Conservation (phyloP, 306 rosid species). For the Rosa chinensis region DNA sequence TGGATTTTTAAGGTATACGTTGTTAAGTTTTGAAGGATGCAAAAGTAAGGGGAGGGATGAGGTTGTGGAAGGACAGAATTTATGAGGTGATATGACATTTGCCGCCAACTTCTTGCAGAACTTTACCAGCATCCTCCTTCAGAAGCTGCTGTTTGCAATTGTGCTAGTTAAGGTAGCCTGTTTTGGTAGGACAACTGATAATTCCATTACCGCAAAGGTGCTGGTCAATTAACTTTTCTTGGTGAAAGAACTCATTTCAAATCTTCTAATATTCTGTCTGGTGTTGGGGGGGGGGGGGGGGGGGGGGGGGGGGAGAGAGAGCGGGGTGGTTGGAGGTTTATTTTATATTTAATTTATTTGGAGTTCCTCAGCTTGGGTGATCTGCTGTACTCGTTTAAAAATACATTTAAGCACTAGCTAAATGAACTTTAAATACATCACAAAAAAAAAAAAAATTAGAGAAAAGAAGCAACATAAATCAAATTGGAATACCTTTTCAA, state of each 20-base stretch:
- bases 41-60: background rate
- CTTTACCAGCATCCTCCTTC: background rate
- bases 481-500: slow-evolving; percentile 55
- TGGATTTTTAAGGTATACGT: too few species aligned
- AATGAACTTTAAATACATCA: background rate
- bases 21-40: background rate
- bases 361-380: background rate
- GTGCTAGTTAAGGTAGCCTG: background rate
- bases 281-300: background rate
- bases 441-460: background rate
- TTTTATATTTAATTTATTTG: background rate
- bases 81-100: too few species aligned
- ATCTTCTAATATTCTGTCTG: background rate
- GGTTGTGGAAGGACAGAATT: background rate
- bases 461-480: background rate
- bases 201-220: background rate
- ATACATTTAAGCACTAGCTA: background rate
- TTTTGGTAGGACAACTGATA: background rate
- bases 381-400: background rate
- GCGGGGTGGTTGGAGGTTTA: background rate
- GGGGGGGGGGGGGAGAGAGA: too few species aligned
- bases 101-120: too few species aligned
- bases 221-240: background rate
- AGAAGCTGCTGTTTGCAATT: background rate
- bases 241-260: background rate